Evolutionary conservation across 768 basidiomycete species (phyloP).

Genomic region (Lactarius indigo): DNA sequence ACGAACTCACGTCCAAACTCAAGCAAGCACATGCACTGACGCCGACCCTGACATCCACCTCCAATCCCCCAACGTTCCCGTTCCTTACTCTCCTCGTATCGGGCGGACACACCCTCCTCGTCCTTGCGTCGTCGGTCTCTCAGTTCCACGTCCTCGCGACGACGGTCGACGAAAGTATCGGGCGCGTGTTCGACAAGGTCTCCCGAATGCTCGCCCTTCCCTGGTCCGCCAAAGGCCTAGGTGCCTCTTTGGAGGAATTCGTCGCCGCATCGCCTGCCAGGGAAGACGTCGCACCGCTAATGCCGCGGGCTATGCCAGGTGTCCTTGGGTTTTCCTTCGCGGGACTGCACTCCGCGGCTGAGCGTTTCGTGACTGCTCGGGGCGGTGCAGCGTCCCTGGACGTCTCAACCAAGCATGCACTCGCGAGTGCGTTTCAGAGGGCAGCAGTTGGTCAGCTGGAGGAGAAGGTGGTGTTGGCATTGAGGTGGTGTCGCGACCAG

Average conservation of each 20-base stretch:
- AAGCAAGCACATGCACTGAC: conserved; percentile 84
- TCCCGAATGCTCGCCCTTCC: conserved; percentile 65
- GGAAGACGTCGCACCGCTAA: conserved; percentile 29
- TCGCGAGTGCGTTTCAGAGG: conserved; percentile 72
- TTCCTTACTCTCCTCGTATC: conserved; percentile 88
- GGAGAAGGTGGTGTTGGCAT: conserved; percentile 61
- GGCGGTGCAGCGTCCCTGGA: conserved; percentile 42
- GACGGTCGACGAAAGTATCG: conserved; percentile 71
- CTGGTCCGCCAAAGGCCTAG: conserved; percentile 62
- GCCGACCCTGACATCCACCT: conserved; percentile 27
- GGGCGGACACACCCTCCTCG: conserved; percentile 90
- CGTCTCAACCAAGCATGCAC: conserved; percentile 37
- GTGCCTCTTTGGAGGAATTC: conserved; percentile 77
- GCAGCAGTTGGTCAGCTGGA: conserved; percentile 71
- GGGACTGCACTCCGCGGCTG: conserved; percentile 68
- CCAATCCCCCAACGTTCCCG: conserved; percentile 58
- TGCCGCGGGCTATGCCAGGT: conserved; percentile 46
- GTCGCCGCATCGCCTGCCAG: conserved; percentile 38
- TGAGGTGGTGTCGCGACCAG: conserved; percentile 41
- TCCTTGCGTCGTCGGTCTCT: conserved; percentile 59
- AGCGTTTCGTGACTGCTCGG: conserved; percentile 47
- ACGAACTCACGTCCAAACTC: conserved; percentile 4
- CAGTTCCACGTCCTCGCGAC: conserved; percentile 70
- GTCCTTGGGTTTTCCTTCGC: conserved; percentile 74
- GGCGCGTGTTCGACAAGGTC: conserved; percentile 81